These are phyloP conservation scores for Fusarium scirpi DNA, from an alignment of 2,329 filamentous ascomycete genomes.

Conservation along the genomic window DNA sequence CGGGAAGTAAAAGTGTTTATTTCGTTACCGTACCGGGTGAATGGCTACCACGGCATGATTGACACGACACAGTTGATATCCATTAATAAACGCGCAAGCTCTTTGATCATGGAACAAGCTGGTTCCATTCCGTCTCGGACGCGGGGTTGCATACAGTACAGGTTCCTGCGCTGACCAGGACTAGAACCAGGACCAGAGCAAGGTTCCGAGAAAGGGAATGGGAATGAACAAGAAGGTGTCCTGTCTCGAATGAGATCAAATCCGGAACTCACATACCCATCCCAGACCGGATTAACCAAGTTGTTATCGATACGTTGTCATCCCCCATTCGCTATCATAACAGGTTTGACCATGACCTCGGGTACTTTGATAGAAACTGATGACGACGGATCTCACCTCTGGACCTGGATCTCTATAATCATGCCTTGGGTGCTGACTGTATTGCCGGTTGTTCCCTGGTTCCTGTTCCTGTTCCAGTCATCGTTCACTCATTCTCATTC, in stretches of 20 bases:
- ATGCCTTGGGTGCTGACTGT: background rate
- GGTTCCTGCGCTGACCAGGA: conserved; percentile 1
- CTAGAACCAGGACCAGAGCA: background rate
- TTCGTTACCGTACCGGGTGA: conserved; percentile 15
- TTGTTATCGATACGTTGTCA: conserved; percentile 15
- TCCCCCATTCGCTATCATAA: conserved; percentile 12
- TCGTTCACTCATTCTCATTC: conserved; percentile 32
- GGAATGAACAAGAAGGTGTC: background rate
- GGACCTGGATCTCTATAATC: background rate
- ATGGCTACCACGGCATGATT: conserved; percentile 18
- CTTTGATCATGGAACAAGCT: background rate
- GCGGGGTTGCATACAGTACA: background rate
- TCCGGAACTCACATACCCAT: background rate
- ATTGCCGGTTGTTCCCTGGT: conserved; percentile 1
- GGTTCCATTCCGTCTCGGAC: background rate
- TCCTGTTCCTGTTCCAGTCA: conserved; percentile 7
- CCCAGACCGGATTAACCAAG: background rate
- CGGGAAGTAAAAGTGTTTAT: conserved; percentile 7
- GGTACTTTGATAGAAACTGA: conserved; percentile 13
- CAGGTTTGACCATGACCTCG: conserved; percentile 26
- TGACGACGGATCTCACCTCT: conserved; percentile 27
- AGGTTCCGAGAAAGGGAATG: background rate
- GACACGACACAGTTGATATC: conserved; percentile 10
- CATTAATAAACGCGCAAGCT: background rate
- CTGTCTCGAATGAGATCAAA: conserved; percentile 1